phyloP scores from a whole-genome alignment of 108 stramenopile species.

The Nitzschia sp. region DNA sequence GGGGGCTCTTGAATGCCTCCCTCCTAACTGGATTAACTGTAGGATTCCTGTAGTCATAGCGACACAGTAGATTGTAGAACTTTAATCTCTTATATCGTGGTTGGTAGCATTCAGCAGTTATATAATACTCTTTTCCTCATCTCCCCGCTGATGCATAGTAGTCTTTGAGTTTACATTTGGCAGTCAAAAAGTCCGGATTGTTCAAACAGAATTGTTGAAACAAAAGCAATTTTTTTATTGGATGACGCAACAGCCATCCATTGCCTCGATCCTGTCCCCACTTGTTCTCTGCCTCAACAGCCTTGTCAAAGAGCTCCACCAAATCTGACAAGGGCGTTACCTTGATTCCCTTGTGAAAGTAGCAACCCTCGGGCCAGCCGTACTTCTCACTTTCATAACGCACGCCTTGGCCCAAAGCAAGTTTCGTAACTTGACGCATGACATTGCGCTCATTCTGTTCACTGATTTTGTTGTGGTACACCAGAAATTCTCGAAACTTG shows the following conservation, averaged over 20 bases:
- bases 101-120: too few relatives aligned
- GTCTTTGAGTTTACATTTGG: conserved; percentile 19
- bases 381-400: conserved; percentile 60
- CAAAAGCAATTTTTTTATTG: conserved; percentile 66
- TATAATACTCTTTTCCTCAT: background rate
- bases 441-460: conserved; percentile 56
- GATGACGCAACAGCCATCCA: conserved; percentile 76
- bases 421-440: conserved; percentile 60
- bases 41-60: too few relatives aligned
- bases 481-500: conserved; percentile 32
- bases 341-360: conserved; percentile 51
- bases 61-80: too few relatives aligned
- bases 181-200: conserved; percentile 37
- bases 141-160: background rate
- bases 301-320: conserved; percentile 55
- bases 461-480: conserved; percentile 38
- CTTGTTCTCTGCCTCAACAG: conserved; percentile 53
- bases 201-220: conserved; percentile 70
- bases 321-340: conserved; percentile 58
- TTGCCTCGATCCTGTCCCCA: conserved; percentile 79
- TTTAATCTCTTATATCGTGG: too few relatives aligned
- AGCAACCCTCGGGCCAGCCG: conserved; percentile 58
- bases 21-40: too few relatives aligned
- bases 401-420: conserved; percentile 62
- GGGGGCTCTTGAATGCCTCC: too few relatives aligned